Percentiles rank a stretch among this genome's conserved stretches.
Conservation (phyloP, 2,329 filamentous ascomycete genomes). For the Thelonectria olida region DNA sequence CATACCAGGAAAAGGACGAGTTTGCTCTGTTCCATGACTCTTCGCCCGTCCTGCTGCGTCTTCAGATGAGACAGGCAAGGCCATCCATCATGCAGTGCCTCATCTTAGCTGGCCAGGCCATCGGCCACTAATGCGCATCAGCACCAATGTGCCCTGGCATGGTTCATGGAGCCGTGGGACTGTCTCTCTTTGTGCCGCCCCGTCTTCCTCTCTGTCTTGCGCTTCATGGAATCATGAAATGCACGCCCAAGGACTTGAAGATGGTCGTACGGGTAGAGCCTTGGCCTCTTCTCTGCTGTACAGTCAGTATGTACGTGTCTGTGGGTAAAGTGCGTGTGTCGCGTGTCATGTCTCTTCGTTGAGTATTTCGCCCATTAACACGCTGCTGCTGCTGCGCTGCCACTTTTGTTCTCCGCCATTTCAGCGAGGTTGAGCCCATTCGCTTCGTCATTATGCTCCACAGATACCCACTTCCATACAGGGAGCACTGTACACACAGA, state of each 20-base stretch:
- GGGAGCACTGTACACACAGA: slow-evolving; percentile 7
- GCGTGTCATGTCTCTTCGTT: not conserved
- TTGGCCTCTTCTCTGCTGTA: not conserved
- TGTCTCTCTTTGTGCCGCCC: not conserved
- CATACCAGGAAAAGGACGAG: not conserved
- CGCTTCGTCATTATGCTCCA: slow-evolving; percentile 21
- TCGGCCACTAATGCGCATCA: slow-evolving; percentile 36
- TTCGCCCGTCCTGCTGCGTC: not conserved
- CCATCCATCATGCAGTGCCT: slow-evolving; percentile 21
- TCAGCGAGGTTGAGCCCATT: slow-evolving; percentile 3
- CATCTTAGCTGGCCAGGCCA: slow-evolving; percentile 21
- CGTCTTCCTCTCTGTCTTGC: not conserved
- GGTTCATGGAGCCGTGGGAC: slow-evolving; percentile 12
- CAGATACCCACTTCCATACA: slow-evolving; percentile 17
- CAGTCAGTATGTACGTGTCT: not conserved
- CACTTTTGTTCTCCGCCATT: slow-evolving; percentile 14
- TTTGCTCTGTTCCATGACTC: not conserved
- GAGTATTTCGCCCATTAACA: no score
- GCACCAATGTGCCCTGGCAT: slow-evolving; percentile 34
- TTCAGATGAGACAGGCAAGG: slow-evolving; percentile 19
- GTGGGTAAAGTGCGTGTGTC: not conserved
- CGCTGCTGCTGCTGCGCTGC: no score
- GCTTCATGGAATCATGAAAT: slow-evolving; percentile 9
- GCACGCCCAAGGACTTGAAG: not conserved
- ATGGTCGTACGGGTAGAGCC: not conserved